Percentiles rank a stretch among this genome's conserved stretches.
These are phyloP conservation scores for Dictyostelium capitatum DNA, from an alignment of 78 protist species.

Conservation along the genomic window DNA sequence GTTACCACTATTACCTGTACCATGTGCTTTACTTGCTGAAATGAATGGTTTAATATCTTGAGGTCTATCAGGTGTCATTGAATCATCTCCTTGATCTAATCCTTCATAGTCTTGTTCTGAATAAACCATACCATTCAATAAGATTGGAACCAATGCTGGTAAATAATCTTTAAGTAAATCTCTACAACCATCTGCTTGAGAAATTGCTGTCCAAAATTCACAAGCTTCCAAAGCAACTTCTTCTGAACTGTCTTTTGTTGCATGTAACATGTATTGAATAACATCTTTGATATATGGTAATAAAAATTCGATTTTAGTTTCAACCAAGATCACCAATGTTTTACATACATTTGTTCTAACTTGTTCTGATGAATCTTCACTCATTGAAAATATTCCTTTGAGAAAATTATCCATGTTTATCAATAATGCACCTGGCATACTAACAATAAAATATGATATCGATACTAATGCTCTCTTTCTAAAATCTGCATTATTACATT, in stretches of 20 bases:
- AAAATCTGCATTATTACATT: conserved; percentile 1
- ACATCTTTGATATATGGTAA: conserved; percentile 63
- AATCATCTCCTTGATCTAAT: conserved; percentile 66
- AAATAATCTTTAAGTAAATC: conserved; percentile 37
- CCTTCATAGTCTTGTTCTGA: conserved; percentile 60
- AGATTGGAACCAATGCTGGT: conserved; percentile 74
- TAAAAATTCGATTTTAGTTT: conserved; percentile 50
- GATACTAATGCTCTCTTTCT: conserved; percentile 61
- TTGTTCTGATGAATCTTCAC: conserved; percentile 31
- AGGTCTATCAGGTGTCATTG: conserved; percentile 75
- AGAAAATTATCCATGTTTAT: conserved; percentile 60
- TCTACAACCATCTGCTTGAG: conserved; percentile 51
- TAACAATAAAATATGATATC: conserved; percentile 33
- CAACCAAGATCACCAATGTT: conserved; percentile 75
- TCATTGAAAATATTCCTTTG: conserved; percentile 67
- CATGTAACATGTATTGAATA: conserved; percentile 78
- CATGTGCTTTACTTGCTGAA: background rate
- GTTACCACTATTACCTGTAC: background rate
- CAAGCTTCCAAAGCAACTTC: conserved; percentile 89
- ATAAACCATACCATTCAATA: conserved; percentile 89
- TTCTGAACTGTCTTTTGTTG: conserved; percentile 77
- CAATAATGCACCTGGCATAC: conserved; percentile 73
- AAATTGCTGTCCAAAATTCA: conserved; percentile 91
- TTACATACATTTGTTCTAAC: conserved; percentile 80
- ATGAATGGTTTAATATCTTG: conserved; percentile 83